Evolutionary conservation across 2,329 filamentous ascomycete genomes (phyloP), one percentile per base, ranked within the genome.

Genomic region (Tolypocladium inflatum): DNA sequence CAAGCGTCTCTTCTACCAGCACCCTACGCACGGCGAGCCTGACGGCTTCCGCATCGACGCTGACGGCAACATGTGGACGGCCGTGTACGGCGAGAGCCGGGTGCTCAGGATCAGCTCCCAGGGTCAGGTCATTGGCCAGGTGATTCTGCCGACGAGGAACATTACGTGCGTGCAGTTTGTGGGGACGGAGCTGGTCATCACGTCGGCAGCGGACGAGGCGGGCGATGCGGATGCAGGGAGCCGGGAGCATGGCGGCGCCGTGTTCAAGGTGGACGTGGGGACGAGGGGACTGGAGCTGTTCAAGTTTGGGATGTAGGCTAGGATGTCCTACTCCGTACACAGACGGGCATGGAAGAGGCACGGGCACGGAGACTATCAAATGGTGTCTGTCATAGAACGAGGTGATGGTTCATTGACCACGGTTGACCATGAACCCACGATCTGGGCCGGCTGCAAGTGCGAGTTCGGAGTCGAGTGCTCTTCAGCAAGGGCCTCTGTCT

Each of bases 61-160:
- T 50, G 84, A 95, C 57, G 91, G 91, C n/a, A 87, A 88, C 74
- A 80, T 96, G 66, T 97, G 93, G 92, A 86, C 89, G 61, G 89
- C 90, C 9, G 79, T 94, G n/a, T 94, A 90, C 68, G 91, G 91
- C 57, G 89, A 88, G 61, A 78, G 82, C 59, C 82, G 84, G 60
- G 89, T 96, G 30, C 75, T 96, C 63, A 84, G 88, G 70, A 87
- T 96, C 67, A 84, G 81, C 54, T 83, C 85, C 5, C 72, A 80
- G 55, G 91, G 90, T 3, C 76, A 85, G 66, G 73, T 96, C 37
- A 78, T 92, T 6, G 91, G 89, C 8, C 83, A 91, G 74, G 79
- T 97, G 62, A 79, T 76, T 57, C 76, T 95, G 63, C 91, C 91
- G 5, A 95, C 91, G 15, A 80, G 80, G 61, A 89, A 90, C 72